Conservation (phyloP, 169 alveolate genomes). For the Babesia bovis region DNA sequence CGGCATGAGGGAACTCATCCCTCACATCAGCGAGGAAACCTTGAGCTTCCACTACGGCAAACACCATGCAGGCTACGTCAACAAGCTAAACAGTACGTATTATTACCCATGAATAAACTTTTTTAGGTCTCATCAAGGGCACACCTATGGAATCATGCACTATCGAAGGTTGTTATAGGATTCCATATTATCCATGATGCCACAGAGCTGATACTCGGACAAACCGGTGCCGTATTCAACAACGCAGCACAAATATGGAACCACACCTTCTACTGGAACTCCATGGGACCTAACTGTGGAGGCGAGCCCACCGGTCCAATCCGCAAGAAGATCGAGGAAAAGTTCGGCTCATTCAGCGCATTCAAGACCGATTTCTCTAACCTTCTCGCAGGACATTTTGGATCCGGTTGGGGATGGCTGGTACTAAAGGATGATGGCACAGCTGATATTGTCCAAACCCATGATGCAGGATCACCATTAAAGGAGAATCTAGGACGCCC, state of each 20-base stretch:
- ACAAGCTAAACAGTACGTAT: slow-evolving; percentile 79
- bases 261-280: slow-evolving; percentile 92
- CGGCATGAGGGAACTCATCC: slow-evolving; percentile 89
- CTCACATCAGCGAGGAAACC: slow-evolving; percentile 90
- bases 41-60: slow-evolving; percentile 91
- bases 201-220: slow-evolving; percentile 73
- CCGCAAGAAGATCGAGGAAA: slow-evolving; percentile 78
- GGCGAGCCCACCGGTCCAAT: slow-evolving; percentile 88
- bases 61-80: slow-evolving; percentile 92
- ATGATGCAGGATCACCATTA: slow-evolving; percentile 90
- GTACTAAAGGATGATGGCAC: slow-evolving; percentile 87
- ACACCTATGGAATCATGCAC: slow-evolving; percentile 67
- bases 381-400: slow-evolving; percentile 89
- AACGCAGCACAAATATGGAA: slow-evolving; percentile 91
- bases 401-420: slow-evolving; percentile 99
- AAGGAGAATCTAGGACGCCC: slow-evolving; percentile 85
- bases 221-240: slow-evolving; percentile 83
- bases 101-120: slow-evolving; percentile 27
- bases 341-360: slow-evolving; percentile 84
- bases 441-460: slow-evolving; percentile 87
- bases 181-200: neutral
- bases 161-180: slow-evolving; percentile 72
- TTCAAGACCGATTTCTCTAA: slow-evolving; percentile 84
- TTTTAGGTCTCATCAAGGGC: slow-evolving; percentile 67
- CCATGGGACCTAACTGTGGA: slow-evolving; percentile 89